Conservation (phyloP, 192 early-diverging fungal genomes). For the Linnemannia exigua region DNA sequence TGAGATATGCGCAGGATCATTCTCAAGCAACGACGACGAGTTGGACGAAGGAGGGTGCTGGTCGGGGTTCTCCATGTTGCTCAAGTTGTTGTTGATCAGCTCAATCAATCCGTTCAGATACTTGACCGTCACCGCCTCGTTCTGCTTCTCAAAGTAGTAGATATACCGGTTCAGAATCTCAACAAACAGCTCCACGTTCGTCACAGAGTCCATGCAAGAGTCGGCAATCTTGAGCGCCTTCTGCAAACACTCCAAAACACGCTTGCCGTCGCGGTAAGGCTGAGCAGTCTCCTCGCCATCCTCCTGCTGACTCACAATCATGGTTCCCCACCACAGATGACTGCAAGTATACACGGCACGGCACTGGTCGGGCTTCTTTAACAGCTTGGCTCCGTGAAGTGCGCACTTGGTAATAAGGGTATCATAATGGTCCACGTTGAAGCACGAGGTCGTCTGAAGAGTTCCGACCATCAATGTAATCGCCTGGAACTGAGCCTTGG, state of each 20-base stretch:
- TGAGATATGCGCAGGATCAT: conserved; percentile 68
- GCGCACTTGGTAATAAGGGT: conserved; percentile 93
- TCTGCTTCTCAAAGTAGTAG: conserved; percentile 95
- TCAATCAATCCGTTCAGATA: conserved; percentile 97
- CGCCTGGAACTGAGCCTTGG: conserved; percentile 90
- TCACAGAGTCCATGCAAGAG: conserved; percentile 89
- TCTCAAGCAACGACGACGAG: conserved; percentile 74
- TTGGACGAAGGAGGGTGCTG: conserved; percentile 72
- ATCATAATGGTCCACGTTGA: conserved; percentile 94
- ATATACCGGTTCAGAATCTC: conserved; percentile 96
- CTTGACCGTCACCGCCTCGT: conserved; percentile 90
- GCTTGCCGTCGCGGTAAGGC: conserved; percentile 88
- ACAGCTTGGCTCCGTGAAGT: conserved; percentile 89
- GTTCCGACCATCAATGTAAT: conserved; percentile 91
- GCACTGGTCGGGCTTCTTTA: conserved; percentile 97
- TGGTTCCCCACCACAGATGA: conserved; percentile 94
- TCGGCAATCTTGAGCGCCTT: conserved; percentile 97
- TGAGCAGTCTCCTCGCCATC: conserved; percentile 70
- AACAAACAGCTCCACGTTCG: conserved; percentile 96
- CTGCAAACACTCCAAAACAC: conserved; percentile 92
- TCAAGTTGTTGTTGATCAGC: conserved; percentile 89
- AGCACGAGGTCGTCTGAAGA: conserved; percentile 84
- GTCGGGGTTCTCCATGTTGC: conserved; percentile 81
- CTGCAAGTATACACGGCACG: conserved; percentile 85
- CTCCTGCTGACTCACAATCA: conserved; percentile 64